These are phyloP conservation scores for Aspergillus quadricinctus DNA, from an alignment of 2,329 filamentous ascomycete genomes.

Conservation along the genomic window DNA sequence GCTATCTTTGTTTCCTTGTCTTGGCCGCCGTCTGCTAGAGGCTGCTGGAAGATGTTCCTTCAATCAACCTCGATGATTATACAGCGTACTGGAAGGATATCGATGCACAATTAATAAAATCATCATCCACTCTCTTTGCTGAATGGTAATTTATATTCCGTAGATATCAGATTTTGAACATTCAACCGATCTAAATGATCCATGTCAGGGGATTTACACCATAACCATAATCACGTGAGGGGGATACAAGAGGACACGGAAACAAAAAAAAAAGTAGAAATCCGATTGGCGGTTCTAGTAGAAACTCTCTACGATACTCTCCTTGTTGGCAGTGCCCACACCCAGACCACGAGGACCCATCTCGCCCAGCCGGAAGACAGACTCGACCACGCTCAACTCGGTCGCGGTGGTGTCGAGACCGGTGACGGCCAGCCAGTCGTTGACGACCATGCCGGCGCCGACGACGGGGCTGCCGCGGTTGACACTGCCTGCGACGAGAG, in stretches of 20 bases:
- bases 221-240: neutral
- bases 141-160: neutral
- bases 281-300: constrained; percentile 57
- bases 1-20: neutral
- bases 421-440: constrained; percentile 95
- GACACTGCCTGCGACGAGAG: constrained; percentile 87
- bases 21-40: neutral
- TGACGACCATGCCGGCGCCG: constrained; percentile 95
- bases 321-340: constrained; percentile 62
- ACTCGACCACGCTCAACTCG: constrained; percentile 93
- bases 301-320: constrained; percentile 98
- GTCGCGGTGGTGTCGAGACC: constrained; percentile 95
- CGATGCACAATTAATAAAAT: neutral
- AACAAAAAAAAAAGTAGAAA: constrained; percentile 1
- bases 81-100: neutral
- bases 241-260: neutral
- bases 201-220: neutral
- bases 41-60: neutral
- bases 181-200: neutral
- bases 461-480: constrained; percentile 92
- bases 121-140: neutral
- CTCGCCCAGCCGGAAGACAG: constrained; percentile 90
- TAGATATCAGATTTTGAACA: neutral
- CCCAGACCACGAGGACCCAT: constrained; percentile 64
- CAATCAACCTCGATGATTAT: neutral